Evolutionary conservation across 495 filamentous ascomycete genomes (phyloP).

Genomic region (Neohortaea acidophila): DNA sequence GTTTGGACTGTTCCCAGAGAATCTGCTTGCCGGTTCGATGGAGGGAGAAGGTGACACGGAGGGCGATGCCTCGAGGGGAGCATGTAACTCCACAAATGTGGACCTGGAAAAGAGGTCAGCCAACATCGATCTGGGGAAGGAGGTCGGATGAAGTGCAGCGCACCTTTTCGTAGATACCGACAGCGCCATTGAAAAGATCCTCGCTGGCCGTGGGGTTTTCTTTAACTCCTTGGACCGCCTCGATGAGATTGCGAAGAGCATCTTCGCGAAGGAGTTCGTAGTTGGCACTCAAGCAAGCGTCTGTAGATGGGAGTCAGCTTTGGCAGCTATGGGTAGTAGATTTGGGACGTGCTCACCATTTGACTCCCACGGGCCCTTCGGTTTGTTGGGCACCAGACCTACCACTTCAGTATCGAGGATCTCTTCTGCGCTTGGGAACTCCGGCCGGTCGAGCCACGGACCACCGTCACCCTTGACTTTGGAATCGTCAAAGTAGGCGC

Average conservation of each 20-base stretch:
- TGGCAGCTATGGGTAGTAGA: neutral
- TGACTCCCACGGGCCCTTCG: constrained; percentile 26
- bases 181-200: constrained; percentile 28
- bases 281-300: constrained; percentile 24
- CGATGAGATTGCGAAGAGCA: constrained; percentile 28
- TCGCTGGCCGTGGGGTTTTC: constrained; percentile 18
- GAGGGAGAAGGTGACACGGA: constrained; percentile 57
- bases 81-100: constrained; percentile 49
- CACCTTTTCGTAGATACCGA: constrained; percentile 65
- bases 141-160: constrained; percentile 3
- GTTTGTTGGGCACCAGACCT: constrained; percentile 23
- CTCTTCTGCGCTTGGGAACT: constrained; percentile 21
- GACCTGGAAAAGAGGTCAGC: constrained; percentile 36
- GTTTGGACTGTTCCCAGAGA: constrained; percentile 59
- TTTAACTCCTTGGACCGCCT: constrained; percentile 25
- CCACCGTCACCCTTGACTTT: constrained; percentile 13
- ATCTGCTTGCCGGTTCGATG: constrained; percentile 51
- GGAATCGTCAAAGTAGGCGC: constrained; percentile 20
- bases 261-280: constrained; percentile 32
- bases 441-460: constrained; percentile 21
- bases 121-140: neutral
- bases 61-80: constrained; percentile 45
- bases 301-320: constrained; percentile 5
- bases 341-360: constrained; percentile 9
- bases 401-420: constrained; percentile 18